A percentile compares a stretch with the other conserved stretches of the same genome.
phyloP scores from a whole-genome alignment of 768 basidiomycete species.

The Lactarius indigo region DNA sequence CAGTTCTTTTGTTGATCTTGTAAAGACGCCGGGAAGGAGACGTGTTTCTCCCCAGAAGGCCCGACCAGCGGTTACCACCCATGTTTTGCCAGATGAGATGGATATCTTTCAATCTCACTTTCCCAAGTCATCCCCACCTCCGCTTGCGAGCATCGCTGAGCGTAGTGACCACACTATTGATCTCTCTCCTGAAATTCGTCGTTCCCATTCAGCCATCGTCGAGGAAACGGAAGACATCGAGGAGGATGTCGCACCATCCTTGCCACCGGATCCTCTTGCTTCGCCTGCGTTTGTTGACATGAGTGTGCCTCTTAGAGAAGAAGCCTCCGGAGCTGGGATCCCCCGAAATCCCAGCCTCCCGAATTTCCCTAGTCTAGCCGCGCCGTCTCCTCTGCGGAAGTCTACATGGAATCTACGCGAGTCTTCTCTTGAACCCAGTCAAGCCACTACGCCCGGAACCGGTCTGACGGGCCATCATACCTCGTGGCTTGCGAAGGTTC shows the following conservation, averaged over 20 bases:
- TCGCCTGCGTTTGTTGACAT: conserved; percentile 18
- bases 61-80: conserved; percentile 35
- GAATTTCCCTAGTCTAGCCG: conserved; percentile 62
- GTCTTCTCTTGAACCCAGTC: conserved; percentile 28
- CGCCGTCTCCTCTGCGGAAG: conserved; percentile 66
- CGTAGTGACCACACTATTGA: not conserved
- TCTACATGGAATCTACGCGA: conserved; percentile 54
- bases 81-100: conserved; percentile 69
- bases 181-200: not conserved
- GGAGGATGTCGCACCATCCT: not conserved
- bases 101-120: conserved; percentile 15
- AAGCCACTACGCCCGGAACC: conserved; percentile 35
- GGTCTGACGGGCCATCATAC: conserved; percentile 57
- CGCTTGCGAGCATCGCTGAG: not conserved
- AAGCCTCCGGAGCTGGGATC: conserved; percentile 28
- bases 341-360: conserved; percentile 41
- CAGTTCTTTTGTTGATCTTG: conserved; percentile 72
- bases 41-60: conserved; percentile 51
- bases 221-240: conserved; percentile 19
- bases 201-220: not conserved
- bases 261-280: conserved; percentile 7
- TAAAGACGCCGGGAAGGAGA: conserved; percentile 81
- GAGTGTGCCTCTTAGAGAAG: conserved; percentile 27
- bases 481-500: conserved; percentile 77
- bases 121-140: conserved; percentile 5